phyloP scores from a whole-genome alignment of 1,284 basidiomycete species.

The Stygiomarasmius scandens region DNA sequence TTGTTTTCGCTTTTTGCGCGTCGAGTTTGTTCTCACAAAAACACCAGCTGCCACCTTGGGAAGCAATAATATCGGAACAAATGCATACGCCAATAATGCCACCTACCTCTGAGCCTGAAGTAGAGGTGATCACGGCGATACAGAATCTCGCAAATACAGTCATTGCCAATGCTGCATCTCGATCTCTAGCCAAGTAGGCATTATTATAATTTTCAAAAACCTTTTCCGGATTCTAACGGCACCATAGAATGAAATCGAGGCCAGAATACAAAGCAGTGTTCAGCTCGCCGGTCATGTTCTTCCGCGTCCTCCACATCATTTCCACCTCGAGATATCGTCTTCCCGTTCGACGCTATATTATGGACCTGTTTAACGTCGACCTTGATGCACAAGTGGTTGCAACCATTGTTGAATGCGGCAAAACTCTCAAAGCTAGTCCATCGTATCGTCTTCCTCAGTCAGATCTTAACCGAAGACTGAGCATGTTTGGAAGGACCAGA shows the following conservation, averaged over 20 bases:
- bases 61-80: constrained; percentile 46
- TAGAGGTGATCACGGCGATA: constrained; percentile 88
- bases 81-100: constrained; percentile 59
- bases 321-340: constrained; percentile 88
- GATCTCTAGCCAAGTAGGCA: constrained; percentile 75
- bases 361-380: constrained; percentile 89
- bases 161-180: constrained; percentile 90
- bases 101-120: constrained; percentile 72
- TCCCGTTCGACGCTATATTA: constrained; percentile 87
- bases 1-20: constrained; percentile 37
- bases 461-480: constrained; percentile 50
- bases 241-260: constrained; percentile 75
- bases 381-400: constrained; percentile 63
- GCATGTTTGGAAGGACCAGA: constrained; percentile 56
- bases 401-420: constrained; percentile 52
- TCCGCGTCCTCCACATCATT: constrained; percentile 83
- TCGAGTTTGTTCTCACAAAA: neutral
- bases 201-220: constrained; percentile 2
- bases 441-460: constrained; percentile 50
- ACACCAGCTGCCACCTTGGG: constrained; percentile 79
- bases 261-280: constrained; percentile 79
- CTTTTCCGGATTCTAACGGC: constrained; percentile 6
- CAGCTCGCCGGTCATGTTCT: constrained; percentile 77
- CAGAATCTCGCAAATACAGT: constrained; percentile 96
- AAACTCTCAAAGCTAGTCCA: constrained; percentile 50